Evolutionary conservation across 495 filamentous ascomycete species (phyloP).

Genomic region (Talaromyces adpressus): DNA sequence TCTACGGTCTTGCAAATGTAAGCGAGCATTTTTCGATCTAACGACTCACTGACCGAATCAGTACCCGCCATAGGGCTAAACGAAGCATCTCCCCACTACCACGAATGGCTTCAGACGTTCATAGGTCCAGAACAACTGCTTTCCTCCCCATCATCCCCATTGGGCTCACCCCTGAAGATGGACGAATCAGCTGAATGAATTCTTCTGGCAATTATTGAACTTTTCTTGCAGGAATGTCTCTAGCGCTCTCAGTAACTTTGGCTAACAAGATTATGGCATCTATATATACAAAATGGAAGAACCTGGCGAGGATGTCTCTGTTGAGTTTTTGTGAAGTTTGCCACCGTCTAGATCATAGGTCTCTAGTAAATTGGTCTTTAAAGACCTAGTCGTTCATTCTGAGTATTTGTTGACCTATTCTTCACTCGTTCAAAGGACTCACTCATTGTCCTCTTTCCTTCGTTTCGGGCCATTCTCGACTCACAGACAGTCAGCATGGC

Average conservation of each 20-base stretch:
- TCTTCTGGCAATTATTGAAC: neutral
- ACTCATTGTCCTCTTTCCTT: neutral
- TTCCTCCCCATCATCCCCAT: neutral
- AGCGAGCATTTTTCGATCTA: neutral
- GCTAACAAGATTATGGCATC: neutral
- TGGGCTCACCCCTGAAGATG: neutral
- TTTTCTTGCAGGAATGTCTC: neutral
- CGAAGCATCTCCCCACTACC: neutral
- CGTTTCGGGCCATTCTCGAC: neutral
- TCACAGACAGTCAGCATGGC: neutral
- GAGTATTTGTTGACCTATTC: neutral
- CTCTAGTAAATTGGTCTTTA: constrained; percentile 2
- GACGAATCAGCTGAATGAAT: neutral
- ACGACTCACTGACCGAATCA: neutral
- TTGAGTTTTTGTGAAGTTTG: neutral
- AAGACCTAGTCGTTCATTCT: neutral
- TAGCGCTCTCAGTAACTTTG: neutral
- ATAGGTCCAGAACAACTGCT: neutral
- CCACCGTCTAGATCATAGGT: neutral
- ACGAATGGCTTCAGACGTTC: neutral
- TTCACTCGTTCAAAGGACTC: neutral
- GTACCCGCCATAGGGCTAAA: neutral
- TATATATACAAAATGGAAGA: neutral
- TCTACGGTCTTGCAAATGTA: neutral
- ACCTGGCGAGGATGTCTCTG: neutral